Percentiles rank a stretch among this genome's conserved stretches.
Evolutionary conservation across 1,284 basidiomycete genomes (phyloP).

Genomic region (Puccinia horiana): DNA sequence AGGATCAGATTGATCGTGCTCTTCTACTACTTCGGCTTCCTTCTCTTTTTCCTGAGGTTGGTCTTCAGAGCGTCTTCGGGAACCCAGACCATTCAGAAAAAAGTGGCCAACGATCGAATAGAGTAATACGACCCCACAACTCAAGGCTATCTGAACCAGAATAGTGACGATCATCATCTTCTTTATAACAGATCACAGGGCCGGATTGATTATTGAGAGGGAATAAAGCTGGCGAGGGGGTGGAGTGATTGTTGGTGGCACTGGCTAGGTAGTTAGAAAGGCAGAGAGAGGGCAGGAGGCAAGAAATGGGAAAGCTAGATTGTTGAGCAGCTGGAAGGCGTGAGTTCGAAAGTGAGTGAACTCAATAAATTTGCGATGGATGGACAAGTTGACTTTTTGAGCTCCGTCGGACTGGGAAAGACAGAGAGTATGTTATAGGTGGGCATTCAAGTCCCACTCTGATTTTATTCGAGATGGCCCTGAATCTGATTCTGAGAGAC

Average conservation of each 20-base stretch:
- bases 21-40: not conserved
- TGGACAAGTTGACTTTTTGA: not conserved
- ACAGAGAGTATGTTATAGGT: not conserved
- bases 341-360: not conserved
- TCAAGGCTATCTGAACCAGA: conserved; percentile 2
- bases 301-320: conserved; percentile 7
- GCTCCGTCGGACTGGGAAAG: conserved; percentile 6
- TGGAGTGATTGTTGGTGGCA: not conserved
- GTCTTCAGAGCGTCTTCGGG: not conserved
- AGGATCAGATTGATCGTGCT: not conserved
- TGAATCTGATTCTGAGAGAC: too few species aligned
- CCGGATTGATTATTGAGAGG: not conserved
- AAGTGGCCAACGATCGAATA: conserved; percentile 12
- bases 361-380: conserved; percentile 18
- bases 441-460: not conserved
- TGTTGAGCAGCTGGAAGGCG: not conserved
- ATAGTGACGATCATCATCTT: not conserved
- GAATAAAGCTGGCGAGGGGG: not conserved
- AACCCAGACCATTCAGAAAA: not conserved
- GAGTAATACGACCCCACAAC: conserved; percentile 18
- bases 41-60: not conserved
- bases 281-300: not conserved
- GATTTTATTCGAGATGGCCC: not conserved
- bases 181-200: not conserved
- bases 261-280: not conserved